A percentile compares a stretch with the other conserved stretches of the same genome.
Evolutionary conservation across 2,329 filamentous ascomycete genomes (phyloP).

Genomic region (Endothia cerciana): DNA sequence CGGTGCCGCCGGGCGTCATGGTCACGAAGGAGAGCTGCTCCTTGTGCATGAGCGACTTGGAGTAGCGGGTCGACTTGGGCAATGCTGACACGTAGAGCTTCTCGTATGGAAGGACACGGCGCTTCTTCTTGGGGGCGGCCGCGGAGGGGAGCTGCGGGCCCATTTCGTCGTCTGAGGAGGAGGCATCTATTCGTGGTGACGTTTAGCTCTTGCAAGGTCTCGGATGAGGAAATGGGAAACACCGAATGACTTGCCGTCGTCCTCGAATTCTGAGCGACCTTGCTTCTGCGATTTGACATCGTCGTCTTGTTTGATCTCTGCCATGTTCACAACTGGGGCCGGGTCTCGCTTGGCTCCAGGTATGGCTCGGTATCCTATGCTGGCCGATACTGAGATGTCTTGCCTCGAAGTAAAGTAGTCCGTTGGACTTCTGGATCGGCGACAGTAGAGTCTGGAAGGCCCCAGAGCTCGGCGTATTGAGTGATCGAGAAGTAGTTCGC

Average conservation of each 20-base stretch:
- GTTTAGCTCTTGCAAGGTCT: slow-evolving; percentile 13
- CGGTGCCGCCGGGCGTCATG: slow-evolving; percentile 83
- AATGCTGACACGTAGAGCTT: slow-evolving; percentile 92
- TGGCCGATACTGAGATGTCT: not conserved
- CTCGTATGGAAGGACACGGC: slow-evolving; percentile 87
- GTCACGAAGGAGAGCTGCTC: slow-evolving; percentile 88
- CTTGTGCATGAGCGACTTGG: slow-evolving; percentile 97
- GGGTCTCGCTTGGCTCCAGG: not conserved
- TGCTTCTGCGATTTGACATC: slow-evolving; percentile 53
- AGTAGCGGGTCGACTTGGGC: slow-evolving; percentile 80
- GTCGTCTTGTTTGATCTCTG: slow-evolving; percentile 35
- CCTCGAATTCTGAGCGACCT: slow-evolving; percentile 59
- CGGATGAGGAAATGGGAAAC: not conserved
- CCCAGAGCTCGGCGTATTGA: not conserved
- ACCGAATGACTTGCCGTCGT: slow-evolving; percentile 41
- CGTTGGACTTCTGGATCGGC: not conserved
- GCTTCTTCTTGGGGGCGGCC: slow-evolving; percentile 84
- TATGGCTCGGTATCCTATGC: not conserved
- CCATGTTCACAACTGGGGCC: slow-evolving; percentile 35
- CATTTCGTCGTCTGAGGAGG: slow-evolving; percentile 87
- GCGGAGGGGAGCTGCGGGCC: slow-evolving; percentile 86
- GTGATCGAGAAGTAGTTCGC: slow-evolving; percentile 3
- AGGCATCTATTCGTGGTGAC: slow-evolving; percentile 49
- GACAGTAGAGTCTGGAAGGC: not conserved
- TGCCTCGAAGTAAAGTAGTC: not conserved